Percentiles rank a stretch among this genome's conserved stretches.
Conservation (phyloP, 306 rosid genomes). For the Rosa lucieae region DNA sequence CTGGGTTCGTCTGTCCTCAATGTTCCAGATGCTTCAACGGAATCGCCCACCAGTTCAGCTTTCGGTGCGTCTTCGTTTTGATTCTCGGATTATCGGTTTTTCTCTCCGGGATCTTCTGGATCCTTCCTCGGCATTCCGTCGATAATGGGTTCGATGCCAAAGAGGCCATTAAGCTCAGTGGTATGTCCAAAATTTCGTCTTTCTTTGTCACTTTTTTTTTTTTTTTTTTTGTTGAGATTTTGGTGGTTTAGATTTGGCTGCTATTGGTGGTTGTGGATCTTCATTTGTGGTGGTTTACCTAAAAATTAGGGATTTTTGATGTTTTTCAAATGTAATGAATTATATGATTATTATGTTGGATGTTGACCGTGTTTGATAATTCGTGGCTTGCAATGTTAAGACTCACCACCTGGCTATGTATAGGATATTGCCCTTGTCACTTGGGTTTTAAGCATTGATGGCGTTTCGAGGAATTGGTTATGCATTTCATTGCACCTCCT, state of each 20-base stretch:
- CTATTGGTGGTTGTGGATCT: neutral
- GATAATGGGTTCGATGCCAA: conserved; percentile 56
- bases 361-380: neutral
- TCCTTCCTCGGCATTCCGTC: conserved; percentile 51
- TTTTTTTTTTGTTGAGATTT: neutral
- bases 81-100: conserved; percentile 55
- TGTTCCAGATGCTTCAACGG: conserved; percentile 41
- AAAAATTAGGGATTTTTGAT: conserved; percentile 9
- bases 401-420: neutral
- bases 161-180: conserved; percentile 57
- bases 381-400: conserved; percentile 5
- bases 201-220: neutral
- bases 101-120: conserved; percentile 75
- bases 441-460: neutral
- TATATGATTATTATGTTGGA: neutral
- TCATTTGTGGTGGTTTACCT: neutral
- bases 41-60: conserved; percentile 46
- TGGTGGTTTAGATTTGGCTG: neutral
- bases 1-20: conserved; percentile 42
- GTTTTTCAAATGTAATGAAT: neutral
- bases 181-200: conserved; percentile 31
- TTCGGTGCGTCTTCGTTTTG: conserved; percentile 70
- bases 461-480: neutral
- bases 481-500: neutral
- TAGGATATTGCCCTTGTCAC: conserved; percentile 1